Percentiles rank a stretch among this genome's conserved stretches.
Evolutionary conservation across 2,329 filamentous ascomycete genomes (phyloP).

Genomic region (Talaromyces atroroseus): DNA sequence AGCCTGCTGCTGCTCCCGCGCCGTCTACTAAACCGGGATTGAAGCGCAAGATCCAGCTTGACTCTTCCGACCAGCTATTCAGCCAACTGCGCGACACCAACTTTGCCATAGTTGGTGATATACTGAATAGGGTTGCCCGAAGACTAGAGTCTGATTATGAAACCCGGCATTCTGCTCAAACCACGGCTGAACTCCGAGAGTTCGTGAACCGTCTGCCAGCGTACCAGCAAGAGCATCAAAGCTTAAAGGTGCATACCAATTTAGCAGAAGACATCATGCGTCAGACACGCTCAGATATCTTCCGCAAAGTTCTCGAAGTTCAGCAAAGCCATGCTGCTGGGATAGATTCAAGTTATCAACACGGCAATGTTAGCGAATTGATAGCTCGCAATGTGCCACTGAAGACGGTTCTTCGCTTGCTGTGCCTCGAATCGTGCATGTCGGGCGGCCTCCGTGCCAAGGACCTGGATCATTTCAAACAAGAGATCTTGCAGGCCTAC

Average conservation of each 20-base stretch:
- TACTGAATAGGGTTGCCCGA: conserved; percentile 85
- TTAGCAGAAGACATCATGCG: conserved; percentile 95
- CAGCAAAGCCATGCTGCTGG: conserved; percentile 94
- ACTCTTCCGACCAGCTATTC: conserved; percentile 84
- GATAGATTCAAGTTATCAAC: conserved; percentile 79
- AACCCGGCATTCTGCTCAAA: conserved; percentile 76
- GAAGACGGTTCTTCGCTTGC: conserved; percentile 71
- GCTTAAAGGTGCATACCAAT: conserved; percentile 83
- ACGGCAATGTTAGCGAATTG: conserved; percentile 89
- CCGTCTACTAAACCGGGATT: conserved; percentile 54
- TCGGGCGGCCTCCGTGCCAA: conserved; percentile 81
- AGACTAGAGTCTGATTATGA: conserved; percentile 85
- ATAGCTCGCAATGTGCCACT: conserved; percentile 81
- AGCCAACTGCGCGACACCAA: conserved; percentile 84
- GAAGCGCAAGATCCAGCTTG: conserved; percentile 83
- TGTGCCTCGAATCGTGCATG: conserved; percentile 89
- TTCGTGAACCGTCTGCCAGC: conserved; percentile 91
- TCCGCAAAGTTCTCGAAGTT: conserved; percentile 81
- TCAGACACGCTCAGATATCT: conserved; percentile 80
- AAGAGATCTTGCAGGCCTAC: conserved; percentile 83
- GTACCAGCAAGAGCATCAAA: conserved; percentile 90
- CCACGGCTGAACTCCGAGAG: conserved; percentile 83
- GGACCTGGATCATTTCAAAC: conserved; percentile 84
- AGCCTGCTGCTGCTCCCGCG: conserved; percentile 40
- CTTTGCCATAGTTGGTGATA: conserved; percentile 84